Base-by-base conservation (phyloP, 2,329 filamentous ascomycete genomes). In the Penicillium carneum region DNA sequence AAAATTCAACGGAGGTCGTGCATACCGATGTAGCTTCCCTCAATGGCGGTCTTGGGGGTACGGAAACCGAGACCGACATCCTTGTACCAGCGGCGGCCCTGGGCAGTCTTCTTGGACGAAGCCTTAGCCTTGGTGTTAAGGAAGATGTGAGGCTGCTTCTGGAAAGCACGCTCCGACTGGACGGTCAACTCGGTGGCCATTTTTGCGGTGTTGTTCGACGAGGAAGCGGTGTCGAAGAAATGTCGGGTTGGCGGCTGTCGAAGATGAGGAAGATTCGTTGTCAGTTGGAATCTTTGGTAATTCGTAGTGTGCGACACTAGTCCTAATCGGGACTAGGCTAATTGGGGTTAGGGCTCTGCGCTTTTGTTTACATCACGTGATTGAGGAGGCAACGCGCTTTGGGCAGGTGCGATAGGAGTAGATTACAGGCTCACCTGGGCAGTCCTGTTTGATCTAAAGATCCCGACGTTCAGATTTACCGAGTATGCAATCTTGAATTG, bases 81-180 rank as follows among this genome's bases (percentile, higher is more conserved):
- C 91, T 99, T 99, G 86, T 96, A 97, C 93, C 90, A 94, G 93
- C 93, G 90, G 84, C 92, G 90, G 77, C 92, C 90, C 89, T 96
- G 96, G 83, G 93, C 93, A 77, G 90, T 90, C 82, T 89, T 84
- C 77, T 84, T 90, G 83, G 86, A 85, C 82, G 90, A 92, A 81
- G 88, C 84, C 87, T 93, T 92, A 83, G 86, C 85, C 90, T 99
- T 99, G 81, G 90, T 87, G 90, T 98, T 97, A 80, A 91, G 89
- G 92, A 98, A 99, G 88, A 99, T 97, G 86, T 99, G 95, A 83
- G 95, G 95, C 89, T 99, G 94, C 90, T 99, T 99, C 86, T 98
- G 95, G 92, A 91, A 99, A 88, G 95, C 95, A 87, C 95, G 94
- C 90, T 99, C 95, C 83, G 92, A 96, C 90, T 99, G 95, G 84